Base-by-base conservation (phyloP, 805 yeast species). In the Huiozyma naganishii region DNA sequence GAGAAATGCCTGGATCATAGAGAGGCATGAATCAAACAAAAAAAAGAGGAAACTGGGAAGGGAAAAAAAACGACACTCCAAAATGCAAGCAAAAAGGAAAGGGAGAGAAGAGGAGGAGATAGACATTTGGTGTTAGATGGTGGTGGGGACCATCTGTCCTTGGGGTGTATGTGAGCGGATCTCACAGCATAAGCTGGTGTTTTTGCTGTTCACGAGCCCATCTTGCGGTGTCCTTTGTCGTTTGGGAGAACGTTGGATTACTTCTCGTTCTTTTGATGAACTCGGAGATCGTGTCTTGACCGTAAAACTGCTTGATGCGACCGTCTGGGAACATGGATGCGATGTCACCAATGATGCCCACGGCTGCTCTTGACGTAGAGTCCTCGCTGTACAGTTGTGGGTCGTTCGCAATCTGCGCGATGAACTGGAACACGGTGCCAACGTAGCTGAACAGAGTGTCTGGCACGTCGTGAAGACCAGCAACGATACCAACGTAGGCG, bases 401-500 rank as follows among this genome's bases (percentile, higher is more conserved):
- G 56, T 86, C 90, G 33, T 63, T 66, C 47, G 79, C 72, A 38
- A 86, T 70, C 36, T 67, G 61, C 50, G 76, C 68, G 54, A 92
- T 64, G 57, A 89, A 83, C 45, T 70, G 75, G 65, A 88, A 80
- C 39, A 90, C 79, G 39, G 80, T 74, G 32, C 76, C 75, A 41
- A 83, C 74, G 61, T 75, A 85, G 37, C 80, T 82, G 50, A 62
- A 71, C 39, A 92, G 63, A 34, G 77, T 73, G 35, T 76, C 75
- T 12, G 95, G 87, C 13, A 70, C 65, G 43, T 75, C 81, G 47
- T 77, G 79, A 55, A 86, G 65, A n/a, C 97, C 97, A 41, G 94
- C 88, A 45, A 90, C 87, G 41, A 92, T 80, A 48, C 98, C 98
- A 32, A 89, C 95, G 60, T 87, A 92, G 34, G 96, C 88, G 63